Evolutionary conservation across 805 yeast genomes (phyloP), one percentile per base, ranked within the genome.

Genomic region (Wickerhamomyces mucosus): DNA sequence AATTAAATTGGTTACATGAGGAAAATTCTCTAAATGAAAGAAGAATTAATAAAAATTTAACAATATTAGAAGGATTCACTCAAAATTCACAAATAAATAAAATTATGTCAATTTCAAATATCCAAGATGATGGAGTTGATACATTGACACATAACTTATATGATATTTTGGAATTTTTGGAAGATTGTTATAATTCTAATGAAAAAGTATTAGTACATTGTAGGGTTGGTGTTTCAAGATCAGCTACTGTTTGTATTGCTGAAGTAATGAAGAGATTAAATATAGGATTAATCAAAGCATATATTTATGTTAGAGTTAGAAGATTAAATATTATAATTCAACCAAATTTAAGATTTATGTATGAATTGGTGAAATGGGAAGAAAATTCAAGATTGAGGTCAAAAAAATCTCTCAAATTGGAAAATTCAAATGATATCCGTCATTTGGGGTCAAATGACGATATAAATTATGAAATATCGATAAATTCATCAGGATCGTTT

Each of bases 241-340:
- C 95, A 3, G 97, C 96, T 0, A 84, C 96, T 0, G 94, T 89
- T 9, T 89, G 94, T 44, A 89, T 89, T 42, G 96, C 96, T 1
- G 96, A 86, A 50, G 89, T 84, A 23, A 88, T 89, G 95, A 71
- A 73, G 42, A 58, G 95, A 25, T 56, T 81, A 32, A 58, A 70
- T 12, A 59, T 84, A 33, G 71, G 74, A 26, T 58, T 89, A 18
- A 76, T 92, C 3, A 63, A 77, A 20, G 95, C 97, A 0, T 89
- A 88, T 48, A 56, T 88, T 26, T 85, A 66, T 56, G 96, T 86
- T n/a, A 65, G 96, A 26, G 95, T 85, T 4, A 64, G 96, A 31
- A 63, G 97, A 32, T 66, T 89, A 47, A 89, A 89, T 53, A 88
- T 89, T 36, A 84, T 89, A 20, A 89, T 89, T 40, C 97, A 89